Evolutionary conservation across 148 eudicot species (phyloP).

Genomic region (Silene conica): DNA sequence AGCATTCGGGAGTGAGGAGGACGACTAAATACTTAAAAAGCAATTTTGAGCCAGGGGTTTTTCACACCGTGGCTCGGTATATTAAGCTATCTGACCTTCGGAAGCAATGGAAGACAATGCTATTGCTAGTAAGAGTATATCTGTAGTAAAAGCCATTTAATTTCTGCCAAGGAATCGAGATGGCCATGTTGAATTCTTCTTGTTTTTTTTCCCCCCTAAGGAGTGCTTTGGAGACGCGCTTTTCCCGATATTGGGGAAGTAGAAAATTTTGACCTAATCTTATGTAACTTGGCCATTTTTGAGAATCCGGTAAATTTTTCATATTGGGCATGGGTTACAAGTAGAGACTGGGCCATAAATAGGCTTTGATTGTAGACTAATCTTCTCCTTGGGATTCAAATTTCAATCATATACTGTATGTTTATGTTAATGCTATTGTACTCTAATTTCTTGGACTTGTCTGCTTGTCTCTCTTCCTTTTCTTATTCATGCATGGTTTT

Average conservation of each 20-base stretch:
- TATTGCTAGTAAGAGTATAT: conserved; percentile 15
- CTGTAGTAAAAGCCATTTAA: conserved; percentile 23
- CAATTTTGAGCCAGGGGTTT: not conserved
- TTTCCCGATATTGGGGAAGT: conserved; percentile 5
- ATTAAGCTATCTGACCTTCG: conserved; percentile 14
- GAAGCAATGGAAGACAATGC: conserved; percentile 23
- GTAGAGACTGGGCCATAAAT: conserved; percentile 26
- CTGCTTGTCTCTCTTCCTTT: not conserved
- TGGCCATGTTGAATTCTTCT: conserved; percentile 25
- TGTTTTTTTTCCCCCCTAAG: not conserved
- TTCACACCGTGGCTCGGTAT: conserved; percentile 19
- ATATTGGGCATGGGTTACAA: conserved; percentile 27
- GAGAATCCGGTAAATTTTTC: conserved; percentile 36
- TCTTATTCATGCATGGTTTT: no score
- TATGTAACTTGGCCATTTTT: conserved; percentile 29
- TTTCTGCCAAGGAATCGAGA: conserved; percentile 15
- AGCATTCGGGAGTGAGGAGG: conserved; percentile 27
- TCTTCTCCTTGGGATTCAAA: conserved; percentile 22
- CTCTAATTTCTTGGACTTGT: not conserved
- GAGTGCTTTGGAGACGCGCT: conserved; percentile 18
- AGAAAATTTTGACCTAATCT: conserved; percentile 33
- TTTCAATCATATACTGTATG: conserved; percentile 18
- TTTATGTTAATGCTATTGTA: conserved; percentile 14
- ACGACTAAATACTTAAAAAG: conserved; percentile 16
- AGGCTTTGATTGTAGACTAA: conserved; percentile 17